These are phyloP conservation scores for Aciculosporium take DNA, from an alignment of 2,329 filamentous ascomycete genomes.

Conservation along the genomic window DNA sequence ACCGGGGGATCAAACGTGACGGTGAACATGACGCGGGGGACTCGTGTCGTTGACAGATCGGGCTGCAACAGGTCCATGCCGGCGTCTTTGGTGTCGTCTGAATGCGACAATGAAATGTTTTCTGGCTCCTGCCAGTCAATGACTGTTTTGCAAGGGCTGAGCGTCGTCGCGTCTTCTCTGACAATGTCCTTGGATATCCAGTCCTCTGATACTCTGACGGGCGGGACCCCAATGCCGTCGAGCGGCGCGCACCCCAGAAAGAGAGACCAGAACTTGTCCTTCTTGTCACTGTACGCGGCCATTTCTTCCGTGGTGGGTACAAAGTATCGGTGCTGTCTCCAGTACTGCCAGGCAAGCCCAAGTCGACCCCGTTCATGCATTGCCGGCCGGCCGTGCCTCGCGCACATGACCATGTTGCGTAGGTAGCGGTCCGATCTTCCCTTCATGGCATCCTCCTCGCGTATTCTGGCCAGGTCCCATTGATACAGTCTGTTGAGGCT, in stretches of 20 bases:
- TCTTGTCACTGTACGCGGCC: slow-evolving; percentile 23
- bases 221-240: slow-evolving; percentile 32
- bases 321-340: slow-evolving; percentile 48
- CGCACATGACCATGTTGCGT: slow-evolving; percentile 48
- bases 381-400: slow-evolving; percentile 52
- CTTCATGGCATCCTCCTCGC: slow-evolving; percentile 31
- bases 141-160: slow-evolving; percentile 27
- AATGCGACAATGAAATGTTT: slow-evolving; percentile 40
- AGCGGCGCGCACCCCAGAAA: slow-evolving; percentile 48
- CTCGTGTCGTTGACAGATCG: slow-evolving; percentile 30
- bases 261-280: slow-evolving; percentile 48
- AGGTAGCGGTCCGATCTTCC: slow-evolving; percentile 34
- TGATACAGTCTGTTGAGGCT: slow-evolving; percentile 56
- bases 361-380: slow-evolving; percentile 56
- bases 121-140: slow-evolving; percentile 63
- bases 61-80: slow-evolving; percentile 39
- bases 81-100: slow-evolving; percentile 32
- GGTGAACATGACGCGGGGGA: slow-evolving; percentile 61
- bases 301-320: slow-evolving; percentile 21
- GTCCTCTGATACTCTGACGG: slow-evolving; percentile 55
- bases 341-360: slow-evolving; percentile 64
- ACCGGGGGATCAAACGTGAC: slow-evolving; percentile 63
- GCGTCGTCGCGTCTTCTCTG: slow-evolving; percentile 36
- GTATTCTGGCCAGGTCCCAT: slow-evolving; percentile 50
- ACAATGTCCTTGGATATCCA: slow-evolving; percentile 60